These are phyloP conservation scores for Clonostachys rhizophaga DNA, from an alignment of 2,329 filamentous ascomycete species.

Conservation along the genomic window DNA sequence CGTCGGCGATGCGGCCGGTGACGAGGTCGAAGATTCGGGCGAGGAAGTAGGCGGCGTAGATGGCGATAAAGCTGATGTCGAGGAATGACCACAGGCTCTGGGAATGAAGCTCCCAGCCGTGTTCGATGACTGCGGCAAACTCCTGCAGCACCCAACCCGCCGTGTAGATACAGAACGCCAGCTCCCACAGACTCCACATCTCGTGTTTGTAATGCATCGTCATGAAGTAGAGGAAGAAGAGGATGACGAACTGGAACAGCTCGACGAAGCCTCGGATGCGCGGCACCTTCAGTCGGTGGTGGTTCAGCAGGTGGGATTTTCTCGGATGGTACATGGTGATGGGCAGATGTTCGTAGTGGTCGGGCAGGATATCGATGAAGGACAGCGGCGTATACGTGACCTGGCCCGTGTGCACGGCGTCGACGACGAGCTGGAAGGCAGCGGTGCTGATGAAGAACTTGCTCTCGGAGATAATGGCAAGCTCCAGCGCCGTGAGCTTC, in stretches of 20 bases:
- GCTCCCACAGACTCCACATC: conserved; percentile 35
- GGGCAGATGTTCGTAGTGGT: conserved; percentile 67
- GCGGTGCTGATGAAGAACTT: conserved; percentile 63
- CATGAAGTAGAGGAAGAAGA: conserved; percentile 57
- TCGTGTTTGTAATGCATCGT: conserved; percentile 45
- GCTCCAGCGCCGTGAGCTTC: conserved; percentile 64
- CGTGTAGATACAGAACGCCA: conserved; percentile 59
- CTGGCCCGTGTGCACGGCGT: conserved; percentile 63
- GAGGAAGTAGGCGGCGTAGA: conserved; percentile 57
- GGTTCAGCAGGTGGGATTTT: conserved; percentile 62
- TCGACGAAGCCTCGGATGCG: conserved; percentile 64
- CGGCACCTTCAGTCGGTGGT: conserved; percentile 68
- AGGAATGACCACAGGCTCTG: conserved; percentile 74
- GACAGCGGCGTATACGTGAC: conserved; percentile 67
- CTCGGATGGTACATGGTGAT: conserved; percentile 67
- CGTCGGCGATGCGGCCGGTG: too few species aligned
- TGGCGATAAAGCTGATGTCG: conserved; percentile 62
- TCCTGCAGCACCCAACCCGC: conserved; percentile 66
- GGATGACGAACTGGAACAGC: conserved; percentile 58
- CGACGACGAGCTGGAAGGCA: conserved; percentile 65
- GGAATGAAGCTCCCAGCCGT: conserved; percentile 63
- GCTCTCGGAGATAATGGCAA: conserved; percentile 68
- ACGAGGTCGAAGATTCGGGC: conserved; percentile 30
- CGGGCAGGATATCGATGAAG: conserved; percentile 69
- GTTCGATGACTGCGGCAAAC: conserved; percentile 60